These are phyloP conservation scores for Massariosphaeria phaeospora DNA, from an alignment of 495 filamentous ascomycete species.

Conservation along the genomic window DNA sequence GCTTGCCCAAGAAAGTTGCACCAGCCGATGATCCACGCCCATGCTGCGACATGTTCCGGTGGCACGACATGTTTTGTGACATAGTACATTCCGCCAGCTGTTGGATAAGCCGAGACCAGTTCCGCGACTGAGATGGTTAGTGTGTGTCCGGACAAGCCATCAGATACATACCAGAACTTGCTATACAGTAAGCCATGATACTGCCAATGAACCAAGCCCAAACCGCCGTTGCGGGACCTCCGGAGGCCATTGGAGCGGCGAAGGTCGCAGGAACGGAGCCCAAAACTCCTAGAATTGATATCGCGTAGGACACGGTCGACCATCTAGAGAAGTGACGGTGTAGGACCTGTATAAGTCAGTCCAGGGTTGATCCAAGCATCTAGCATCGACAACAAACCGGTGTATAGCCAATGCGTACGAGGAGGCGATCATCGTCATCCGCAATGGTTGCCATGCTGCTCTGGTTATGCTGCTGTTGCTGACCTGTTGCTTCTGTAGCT, in stretches of 20 bases:
- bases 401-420: slow-evolving; percentile 64
- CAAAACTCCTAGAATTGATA: slow-evolving; percentile 65
- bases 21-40: slow-evolving; percentile 58
- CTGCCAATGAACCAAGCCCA: slow-evolving; percentile 71
- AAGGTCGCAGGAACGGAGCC: slow-evolving; percentile 68
- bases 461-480: slow-evolving; percentile 4
- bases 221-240: slow-evolving; percentile 66
- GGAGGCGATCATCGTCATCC: slow-evolving; percentile 60
- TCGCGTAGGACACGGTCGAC: slow-evolving; percentile 70
- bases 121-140: slow-evolving; percentile 44
- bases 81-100: slow-evolving; percentile 51
- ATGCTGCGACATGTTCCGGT: slow-evolving; percentile 44
- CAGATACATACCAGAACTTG: slow-evolving; percentile 49
- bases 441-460: slow-evolving; percentile 49
- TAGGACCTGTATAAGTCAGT: slow-evolving; percentile 47
- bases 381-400: slow-evolving; percentile 48
- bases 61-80: slow-evolving; percentile 44
- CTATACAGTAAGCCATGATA: slow-evolving; percentile 62
- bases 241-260: slow-evolving; percentile 55
- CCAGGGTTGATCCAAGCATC: not conserved
- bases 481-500: slow-evolving; percentile 15
- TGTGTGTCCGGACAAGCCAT: not conserved
- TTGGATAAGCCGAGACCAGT: slow-evolving; percentile 52
- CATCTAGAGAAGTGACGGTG: slow-evolving; percentile 65
- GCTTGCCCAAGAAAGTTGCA: slow-evolving; percentile 64